These are phyloP conservation scores for Wickerhamomyces queroliae DNA, from an alignment of 805 yeast species.

Conservation along the genomic window DNA sequence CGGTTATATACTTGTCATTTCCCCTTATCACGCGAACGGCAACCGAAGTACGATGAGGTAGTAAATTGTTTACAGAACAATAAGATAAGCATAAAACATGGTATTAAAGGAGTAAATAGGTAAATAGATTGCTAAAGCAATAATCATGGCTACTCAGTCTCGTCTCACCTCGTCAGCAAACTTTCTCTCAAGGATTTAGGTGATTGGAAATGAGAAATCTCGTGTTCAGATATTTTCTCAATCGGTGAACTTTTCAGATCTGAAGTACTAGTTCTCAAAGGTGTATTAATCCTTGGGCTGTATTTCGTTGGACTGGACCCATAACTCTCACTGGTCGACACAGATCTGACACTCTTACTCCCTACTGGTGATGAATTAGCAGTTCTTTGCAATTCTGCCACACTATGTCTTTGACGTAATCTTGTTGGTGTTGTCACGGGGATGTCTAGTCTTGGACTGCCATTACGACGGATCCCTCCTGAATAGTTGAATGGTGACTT, in stretches of 20 bases:
- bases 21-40: no score
- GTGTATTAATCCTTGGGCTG: neutral
- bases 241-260: neutral
- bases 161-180: no score
- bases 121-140: no score
- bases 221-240: neutral
- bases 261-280: neutral
- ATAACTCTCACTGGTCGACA: neutral
- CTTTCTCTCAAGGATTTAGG: neutral
- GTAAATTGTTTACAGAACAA: no score
- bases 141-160: no score
- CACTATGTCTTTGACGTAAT: neutral
- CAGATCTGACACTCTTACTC: neutral
- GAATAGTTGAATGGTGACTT: neutral
- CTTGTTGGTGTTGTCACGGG: neutral
- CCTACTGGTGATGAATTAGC: neutral
- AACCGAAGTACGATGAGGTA: no score
- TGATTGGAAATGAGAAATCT: neutral
- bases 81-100: no score
- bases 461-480: no score
- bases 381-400: neutral
- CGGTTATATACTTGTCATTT: no score
- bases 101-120: no score
- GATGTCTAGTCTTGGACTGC: neutral
- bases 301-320: neutral